These are phyloP conservation scores for Yueomyces sp. DNA, from an alignment of 805 yeast species.

Conservation along the genomic window DNA sequence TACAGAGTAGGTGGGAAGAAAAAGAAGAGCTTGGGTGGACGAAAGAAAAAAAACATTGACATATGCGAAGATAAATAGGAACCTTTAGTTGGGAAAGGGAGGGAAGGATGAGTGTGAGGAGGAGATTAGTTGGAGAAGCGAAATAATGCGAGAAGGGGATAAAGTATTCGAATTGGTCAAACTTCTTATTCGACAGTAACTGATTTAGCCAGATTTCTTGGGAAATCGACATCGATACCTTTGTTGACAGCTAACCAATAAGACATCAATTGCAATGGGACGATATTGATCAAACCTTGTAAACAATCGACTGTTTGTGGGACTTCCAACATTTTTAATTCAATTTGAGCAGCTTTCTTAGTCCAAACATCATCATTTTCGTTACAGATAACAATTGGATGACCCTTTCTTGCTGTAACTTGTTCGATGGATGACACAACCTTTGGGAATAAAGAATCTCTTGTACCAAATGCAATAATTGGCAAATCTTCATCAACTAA, in stretches of 20 bases:
- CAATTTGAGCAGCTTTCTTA: conserved; percentile 21
- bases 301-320: conserved; percentile 95
- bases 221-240: conserved; percentile 96
- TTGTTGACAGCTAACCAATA: conserved; percentile 93
- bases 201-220: conserved; percentile 94
- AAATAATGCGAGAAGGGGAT: not conserved
- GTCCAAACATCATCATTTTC: conserved; percentile 57
- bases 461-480: conserved; percentile 88
- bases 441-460: conserved; percentile 92
- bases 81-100: too few relatives aligned
- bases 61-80: too few relatives aligned
- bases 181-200: conserved; percentile 77
- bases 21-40: not conserved
- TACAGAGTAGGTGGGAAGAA: not conserved
- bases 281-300: conserved; percentile 89
- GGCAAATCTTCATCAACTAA: conserved; percentile 90
- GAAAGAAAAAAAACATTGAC: too few relatives aligned
- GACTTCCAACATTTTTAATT: conserved; percentile 68
- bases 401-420: conserved; percentile 94
- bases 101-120: too few relatives aligned
- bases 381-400: conserved; percentile 86
- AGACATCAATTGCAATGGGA: conserved; percentile 90
- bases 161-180: not conserved
- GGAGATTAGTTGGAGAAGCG: too few relatives aligned
- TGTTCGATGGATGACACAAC: conserved; percentile 92